Conservation (phyloP, 768 basidiomycete genomes). For the Neoboletus subvelutipes region DNA sequence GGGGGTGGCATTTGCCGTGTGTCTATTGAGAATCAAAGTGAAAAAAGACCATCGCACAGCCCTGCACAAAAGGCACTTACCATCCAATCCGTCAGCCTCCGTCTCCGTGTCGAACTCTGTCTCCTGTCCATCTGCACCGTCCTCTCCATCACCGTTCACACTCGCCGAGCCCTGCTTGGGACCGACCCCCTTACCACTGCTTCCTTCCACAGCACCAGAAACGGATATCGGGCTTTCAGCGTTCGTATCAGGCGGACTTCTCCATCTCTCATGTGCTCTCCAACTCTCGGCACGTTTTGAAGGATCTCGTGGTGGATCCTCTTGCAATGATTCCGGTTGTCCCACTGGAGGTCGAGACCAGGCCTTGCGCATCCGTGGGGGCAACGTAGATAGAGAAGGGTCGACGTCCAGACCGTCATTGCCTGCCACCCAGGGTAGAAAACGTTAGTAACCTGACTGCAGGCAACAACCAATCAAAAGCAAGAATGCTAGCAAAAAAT, state of each 20-base stretch:
- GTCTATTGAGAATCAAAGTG: conserved; percentile 28
- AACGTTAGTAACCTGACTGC: background rate
- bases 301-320: background rate
- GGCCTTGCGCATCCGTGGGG: conserved; percentile 62
- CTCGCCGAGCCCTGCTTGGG: background rate
- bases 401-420: conserved; percentile 17
- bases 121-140: conserved; percentile 26
- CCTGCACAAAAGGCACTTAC: conserved; percentile 13
- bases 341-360: conserved; percentile 30
- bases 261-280: conserved; percentile 23
- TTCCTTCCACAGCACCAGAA: conserved; percentile 7
- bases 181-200: background rate
- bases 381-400: conserved; percentile 35
- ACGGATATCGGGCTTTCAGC: conserved; percentile 22
- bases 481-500: background rate
- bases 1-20: conserved; percentile 38
- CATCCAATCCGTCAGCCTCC: conserved; percentile 25
- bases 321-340: conserved; percentile 7
- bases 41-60: background rate
- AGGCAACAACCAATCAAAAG: background rate
- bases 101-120: conserved; percentile 35
- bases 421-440: conserved; percentile 1
- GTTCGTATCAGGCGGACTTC: conserved; percentile 18
- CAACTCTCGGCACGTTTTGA: conserved; percentile 3
- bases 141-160: conserved; percentile 11